These are phyloP conservation scores for Acanthamoeba royreba DNA, from an alignment of 208 protist species.

Conservation along the genomic window DNA sequence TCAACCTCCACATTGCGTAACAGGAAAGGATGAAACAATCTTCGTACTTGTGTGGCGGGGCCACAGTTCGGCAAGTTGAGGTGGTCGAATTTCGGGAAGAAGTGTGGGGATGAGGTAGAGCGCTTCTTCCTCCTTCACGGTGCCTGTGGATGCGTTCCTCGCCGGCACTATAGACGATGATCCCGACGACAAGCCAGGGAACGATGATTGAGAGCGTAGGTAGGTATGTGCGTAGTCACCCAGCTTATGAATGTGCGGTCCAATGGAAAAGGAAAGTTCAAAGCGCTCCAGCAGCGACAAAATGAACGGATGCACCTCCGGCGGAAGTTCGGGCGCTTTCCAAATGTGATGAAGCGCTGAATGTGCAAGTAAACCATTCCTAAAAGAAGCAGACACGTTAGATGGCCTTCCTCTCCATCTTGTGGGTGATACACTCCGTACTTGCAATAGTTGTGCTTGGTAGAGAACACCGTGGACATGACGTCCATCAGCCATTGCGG, in stretches of 20 bases:
- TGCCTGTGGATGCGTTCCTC: background rate
- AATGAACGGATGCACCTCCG: background rate
- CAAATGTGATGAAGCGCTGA: background rate
- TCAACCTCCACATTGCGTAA: background rate
- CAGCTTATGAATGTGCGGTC: background rate
- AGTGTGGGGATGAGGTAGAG: constrained; percentile 14
- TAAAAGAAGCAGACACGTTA: background rate
- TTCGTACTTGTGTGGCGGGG: background rate
- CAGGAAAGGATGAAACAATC: background rate
- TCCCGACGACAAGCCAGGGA: background rate
- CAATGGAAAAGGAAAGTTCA: constrained; percentile 5
- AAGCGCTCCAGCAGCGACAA: constrained; percentile 25
- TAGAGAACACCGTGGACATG: constrained; percentile 32
- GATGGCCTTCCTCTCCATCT: background rate
- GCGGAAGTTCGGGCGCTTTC: background rate
- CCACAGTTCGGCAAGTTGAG: background rate
- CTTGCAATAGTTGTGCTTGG: constrained; percentile 45
- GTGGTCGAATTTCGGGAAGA: background rate
- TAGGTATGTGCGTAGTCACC: constrained; percentile 1
- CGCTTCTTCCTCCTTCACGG: background rate
- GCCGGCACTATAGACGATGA: background rate
- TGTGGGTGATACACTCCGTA: background rate
- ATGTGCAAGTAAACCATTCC: background rate
- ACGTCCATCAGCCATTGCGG: constrained; percentile 40
- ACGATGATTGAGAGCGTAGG: too few relatives aligned